Base-by-base conservation (phyloP, 2,329 filamentous ascomycete species). In the Epichloe bromicola region DNA sequence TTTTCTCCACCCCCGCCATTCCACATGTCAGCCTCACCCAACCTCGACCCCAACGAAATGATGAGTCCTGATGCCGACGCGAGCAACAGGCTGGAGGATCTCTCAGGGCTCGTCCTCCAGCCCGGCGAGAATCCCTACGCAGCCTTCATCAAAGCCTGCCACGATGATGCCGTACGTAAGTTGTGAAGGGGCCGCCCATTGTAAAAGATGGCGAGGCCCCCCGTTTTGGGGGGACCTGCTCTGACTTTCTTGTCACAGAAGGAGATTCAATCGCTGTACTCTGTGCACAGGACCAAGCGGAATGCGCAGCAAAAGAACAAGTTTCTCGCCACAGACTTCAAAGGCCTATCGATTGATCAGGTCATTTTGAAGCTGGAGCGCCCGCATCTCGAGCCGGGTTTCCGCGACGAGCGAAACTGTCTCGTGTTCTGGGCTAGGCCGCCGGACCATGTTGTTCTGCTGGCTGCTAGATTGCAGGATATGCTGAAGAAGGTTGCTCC, bases 361-460 rank as follows among this genome's bases (percentile, higher is more conserved):
- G 82, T 88, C 51, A 75, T 96, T 1, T 70, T 82, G 47, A 82
- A 83, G 51, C 70, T 95, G 34, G 77, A 84, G 57, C 74, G 83
- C 42, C 76, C 77, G 1, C 67, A 74, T 1, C 68, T 83, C 37
- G 76, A 87, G 55, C 83, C 82, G 1, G 80, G 79, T 1, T 95
- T 85, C 63, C 65, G 73, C 48, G 91, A 97, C 63, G 78, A 80
- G 41, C 75, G 91, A 40, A 76, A 95, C 61, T 94, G 90, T 63
- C 73, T 96, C 11, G 86, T 89, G 1, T 83, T 96, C 62, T 96
- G 89, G 88, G 88, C 86, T 3, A 76, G 90, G 6, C 91, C 91
- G 15, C 86, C 90, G 1, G 68, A 79, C 44, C 80, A 84, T 57
- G 73, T 96, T 17, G 73, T 84, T 44, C 69, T 75, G 19, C 68